Evolutionary conservation across 176 grass and related monocot genomes (phyloP), one percentile per base, ranked within the genome.

Genomic region (Puya raimondii): DNA sequence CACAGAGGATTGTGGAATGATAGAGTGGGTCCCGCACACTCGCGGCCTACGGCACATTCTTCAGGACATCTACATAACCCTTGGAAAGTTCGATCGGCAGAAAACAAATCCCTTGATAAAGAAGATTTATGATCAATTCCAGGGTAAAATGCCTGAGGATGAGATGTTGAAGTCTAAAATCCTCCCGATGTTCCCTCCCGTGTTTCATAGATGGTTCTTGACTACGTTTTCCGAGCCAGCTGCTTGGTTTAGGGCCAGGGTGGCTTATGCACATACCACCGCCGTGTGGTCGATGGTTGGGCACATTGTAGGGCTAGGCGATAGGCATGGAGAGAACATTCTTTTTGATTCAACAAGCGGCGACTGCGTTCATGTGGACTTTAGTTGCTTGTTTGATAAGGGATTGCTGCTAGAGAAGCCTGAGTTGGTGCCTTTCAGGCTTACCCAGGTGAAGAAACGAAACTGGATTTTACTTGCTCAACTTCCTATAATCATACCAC

Each of bases 261-360:
- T 92, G 70, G 89, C 94, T 48, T 97, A 92, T 65, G 94, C 94
- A 0, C 94, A 92, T 74, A 90, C 94, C 16, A 83, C 86, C 0
- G 94, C 94, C 17, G 94, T 92, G 13, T 97, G 94, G 94, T 97
- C 94, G 10, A 97, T 97, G 94, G 94, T 92, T 49, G 94, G 93
- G 50, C 94, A 97, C 74, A 97, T 97, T 63, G 94, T 97, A 16
- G 89, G 94, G 25, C 89, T 97, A 16, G 93, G 93, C 48, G 93
- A 97, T 51, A 82, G 89, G 48, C 93, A 97, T 66, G 93, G 93
- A 2, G 93, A 92, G 51, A 97, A 97, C 76, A 97, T 97, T 79
- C 76, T 92, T 48, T 87, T 97, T 6, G 93, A 97, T 64, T 83
- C 89, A 5, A 85, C 89, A 9, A 97, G 72, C 4, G 93, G 93